These are phyloP conservation scores for Papilionanthe hybrid DNA, from an alignment of 116 monocot species.

Conservation along the genomic window DNA sequence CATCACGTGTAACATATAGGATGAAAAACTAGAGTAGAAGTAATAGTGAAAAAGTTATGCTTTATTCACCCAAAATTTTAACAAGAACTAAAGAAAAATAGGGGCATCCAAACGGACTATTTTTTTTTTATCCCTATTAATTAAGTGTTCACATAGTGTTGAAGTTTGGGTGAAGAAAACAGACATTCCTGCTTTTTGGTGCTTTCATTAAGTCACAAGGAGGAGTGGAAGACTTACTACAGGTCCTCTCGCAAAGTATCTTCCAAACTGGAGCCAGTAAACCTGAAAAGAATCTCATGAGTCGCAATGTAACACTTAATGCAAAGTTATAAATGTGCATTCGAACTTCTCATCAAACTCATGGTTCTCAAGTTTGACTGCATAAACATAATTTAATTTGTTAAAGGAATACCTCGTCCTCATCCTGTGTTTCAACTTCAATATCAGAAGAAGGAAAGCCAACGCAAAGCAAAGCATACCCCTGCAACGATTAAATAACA, in stretches of 20 bases:
- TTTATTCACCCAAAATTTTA: no score
- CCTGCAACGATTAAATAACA: conserved; percentile 33
- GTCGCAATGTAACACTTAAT: neutral
- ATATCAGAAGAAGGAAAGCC: conserved; percentile 86
- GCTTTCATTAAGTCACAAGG: no score
- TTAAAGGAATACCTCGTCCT: conserved; percentile 74
- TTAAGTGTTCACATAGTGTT: no score
- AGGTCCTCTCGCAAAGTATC: conserved; percentile 93
- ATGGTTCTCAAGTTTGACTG: neutral
- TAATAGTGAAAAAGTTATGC: no score
- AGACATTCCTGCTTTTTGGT: no score
- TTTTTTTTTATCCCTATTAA: no score
- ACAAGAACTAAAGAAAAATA: no score
- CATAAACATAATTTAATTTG: neutral
- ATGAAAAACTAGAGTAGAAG: no score
- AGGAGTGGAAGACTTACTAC: conserved; percentile 45
- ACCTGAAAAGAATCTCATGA: conserved; percentile 40
- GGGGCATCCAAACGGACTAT: no score
- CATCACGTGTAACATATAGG: no score
- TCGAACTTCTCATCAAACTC: neutral
- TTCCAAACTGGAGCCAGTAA: conserved; percentile 97
- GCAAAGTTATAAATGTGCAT: neutral
- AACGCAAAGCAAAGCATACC: conserved; percentile 92
- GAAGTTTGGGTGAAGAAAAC: no score
- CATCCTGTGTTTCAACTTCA: conserved; percentile 96